Conservation (phyloP, 2,329 filamentous ascomycete genomes). For the Colletotrichum eremochloae region DNA sequence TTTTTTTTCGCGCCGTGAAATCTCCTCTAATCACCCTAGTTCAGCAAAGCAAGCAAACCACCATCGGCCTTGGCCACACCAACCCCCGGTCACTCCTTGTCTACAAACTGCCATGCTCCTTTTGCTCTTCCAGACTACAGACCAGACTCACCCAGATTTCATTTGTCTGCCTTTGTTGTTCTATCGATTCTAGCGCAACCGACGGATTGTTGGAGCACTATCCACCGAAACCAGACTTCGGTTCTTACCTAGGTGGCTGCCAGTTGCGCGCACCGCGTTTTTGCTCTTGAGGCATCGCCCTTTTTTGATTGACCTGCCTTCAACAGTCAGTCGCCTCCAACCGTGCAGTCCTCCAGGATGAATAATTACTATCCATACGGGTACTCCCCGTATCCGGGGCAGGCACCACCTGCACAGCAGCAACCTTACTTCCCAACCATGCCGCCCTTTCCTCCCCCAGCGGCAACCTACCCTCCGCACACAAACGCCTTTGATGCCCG, state of each 20-base stretch:
- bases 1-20: slow-evolving; percentile 31
- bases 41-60: slow-evolving; percentile 23
- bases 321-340: not conserved
- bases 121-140: slow-evolving; percentile 19
- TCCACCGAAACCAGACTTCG: not conserved
- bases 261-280: not conserved
- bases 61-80: slow-evolving; percentile 25
- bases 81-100: slow-evolving; percentile 8
- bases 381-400: slow-evolving; percentile 51
- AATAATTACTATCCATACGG: slow-evolving; percentile 58
- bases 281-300: not conserved
- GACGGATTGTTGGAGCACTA: not conserved
- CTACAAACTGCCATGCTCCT: slow-evolving; percentile 36
- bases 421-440: slow-evolving; percentile 37
- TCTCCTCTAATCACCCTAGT: slow-evolving; percentile 24
- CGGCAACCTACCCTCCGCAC: slow-evolving; percentile 23
- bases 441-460: slow-evolving; percentile 22
- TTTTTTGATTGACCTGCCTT: not conserved
- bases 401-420: slow-evolving; percentile 36
- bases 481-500: slow-evolving; percentile 17
- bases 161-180: slow-evolving; percentile 10
- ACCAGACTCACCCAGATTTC: slow-evolving; percentile 6
- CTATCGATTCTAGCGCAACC: slow-evolving; percentile 30
- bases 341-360: slow-evolving; percentile 22
- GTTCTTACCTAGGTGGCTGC: not conserved